These are phyloP conservation scores for Penicillium sp. DNA, from an alignment of 2,329 filamentous ascomycete species.

Conservation along the genomic window DNA sequence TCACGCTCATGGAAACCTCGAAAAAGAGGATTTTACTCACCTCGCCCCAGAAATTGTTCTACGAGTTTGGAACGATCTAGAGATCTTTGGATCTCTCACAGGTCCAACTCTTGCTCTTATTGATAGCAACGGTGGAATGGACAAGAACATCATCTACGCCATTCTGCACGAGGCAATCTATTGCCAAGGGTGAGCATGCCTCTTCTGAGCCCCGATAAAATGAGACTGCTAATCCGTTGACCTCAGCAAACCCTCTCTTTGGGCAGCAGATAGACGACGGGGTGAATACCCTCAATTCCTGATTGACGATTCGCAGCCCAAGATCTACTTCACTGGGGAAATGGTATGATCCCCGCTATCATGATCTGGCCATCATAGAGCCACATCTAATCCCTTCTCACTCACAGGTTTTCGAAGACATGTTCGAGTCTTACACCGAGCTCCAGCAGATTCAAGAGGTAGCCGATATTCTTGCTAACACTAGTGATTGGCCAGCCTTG, in stretches of 20 bases:
- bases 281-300: conserved; percentile 51
- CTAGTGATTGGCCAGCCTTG: conserved; percentile 71
- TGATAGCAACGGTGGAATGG: conserved; percentile 70
- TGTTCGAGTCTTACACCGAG: conserved; percentile 80
- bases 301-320: conserved; percentile 49
- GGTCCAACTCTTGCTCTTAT: conserved; percentile 69
- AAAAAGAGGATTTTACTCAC: conserved; percentile 6
- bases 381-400: conserved; percentile 6
- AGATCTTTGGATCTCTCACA: conserved; percentile 75
- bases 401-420: conserved; percentile 70
- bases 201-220: not conserved
- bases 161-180: conserved; percentile 88
- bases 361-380: not conserved
- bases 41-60: conserved; percentile 62
- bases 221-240: conserved; percentile 31
- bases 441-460: conserved; percentile 69
- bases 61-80: conserved; percentile 71
- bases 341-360: conserved; percentile 59
- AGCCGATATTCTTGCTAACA: conserved; percentile 70
- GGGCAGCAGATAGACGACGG: conserved; percentile 65
- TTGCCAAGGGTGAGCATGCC: conserved; percentile 63
- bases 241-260: conserved; percentile 63
- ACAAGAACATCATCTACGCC: conserved; percentile 79
- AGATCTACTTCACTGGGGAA: conserved; percentile 83
- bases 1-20: not conserved